Conservation (phyloP, 2,329 filamentous ascomycete species). For the Macrophomina tecta region DNA sequence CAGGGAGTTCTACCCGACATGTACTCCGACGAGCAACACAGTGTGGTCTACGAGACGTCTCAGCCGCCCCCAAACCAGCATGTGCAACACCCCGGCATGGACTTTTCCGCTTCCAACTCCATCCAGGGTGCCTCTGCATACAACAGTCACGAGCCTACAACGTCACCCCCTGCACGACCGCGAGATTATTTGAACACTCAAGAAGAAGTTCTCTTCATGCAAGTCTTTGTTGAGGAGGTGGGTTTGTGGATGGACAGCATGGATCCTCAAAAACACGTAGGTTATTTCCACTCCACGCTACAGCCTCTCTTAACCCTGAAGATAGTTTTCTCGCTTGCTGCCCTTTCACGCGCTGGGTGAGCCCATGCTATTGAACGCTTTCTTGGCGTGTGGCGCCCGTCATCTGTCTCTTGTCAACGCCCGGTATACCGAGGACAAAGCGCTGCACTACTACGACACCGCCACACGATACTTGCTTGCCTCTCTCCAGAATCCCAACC, state of each 20-base stretch:
- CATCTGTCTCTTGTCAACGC: conserved; percentile 76
- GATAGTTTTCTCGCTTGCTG: conserved; percentile 76
- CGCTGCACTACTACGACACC: conserved; percentile 82
- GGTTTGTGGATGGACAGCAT: conserved; percentile 94
- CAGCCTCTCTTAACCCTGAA: conserved; percentile 28
- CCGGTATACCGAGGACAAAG: conserved; percentile 76
- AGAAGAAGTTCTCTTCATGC: conserved; percentile 87
- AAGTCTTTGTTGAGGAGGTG: conserved; percentile 89
- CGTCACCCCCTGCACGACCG: conserved; percentile 48
- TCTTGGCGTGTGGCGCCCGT: conserved; percentile 85
- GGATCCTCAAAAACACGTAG: conserved; percentile 77
- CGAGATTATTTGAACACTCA: conserved; percentile 72
- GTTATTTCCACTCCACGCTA: conserved; percentile 34
- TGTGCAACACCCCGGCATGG: conserved; percentile 38
- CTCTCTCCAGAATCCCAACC: conserved; percentile 80
- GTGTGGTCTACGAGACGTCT: conserved; percentile 47
- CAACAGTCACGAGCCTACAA: conserved; percentile 45
- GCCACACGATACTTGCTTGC: conserved; percentile 79
- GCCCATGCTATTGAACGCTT: conserved; percentile 86
- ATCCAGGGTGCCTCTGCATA: conserved; percentile 35
- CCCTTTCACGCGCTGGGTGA: conserved; percentile 82
- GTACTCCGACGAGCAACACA: conserved; percentile 53
- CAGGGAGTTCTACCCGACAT: conserved; percentile 56
- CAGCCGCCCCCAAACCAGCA: conserved; percentile 40
- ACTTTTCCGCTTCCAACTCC: conserved; percentile 39